Base-by-base conservation (phyloP, 768 basidiomycete genomes). In the Lentinula edodes region DNA sequence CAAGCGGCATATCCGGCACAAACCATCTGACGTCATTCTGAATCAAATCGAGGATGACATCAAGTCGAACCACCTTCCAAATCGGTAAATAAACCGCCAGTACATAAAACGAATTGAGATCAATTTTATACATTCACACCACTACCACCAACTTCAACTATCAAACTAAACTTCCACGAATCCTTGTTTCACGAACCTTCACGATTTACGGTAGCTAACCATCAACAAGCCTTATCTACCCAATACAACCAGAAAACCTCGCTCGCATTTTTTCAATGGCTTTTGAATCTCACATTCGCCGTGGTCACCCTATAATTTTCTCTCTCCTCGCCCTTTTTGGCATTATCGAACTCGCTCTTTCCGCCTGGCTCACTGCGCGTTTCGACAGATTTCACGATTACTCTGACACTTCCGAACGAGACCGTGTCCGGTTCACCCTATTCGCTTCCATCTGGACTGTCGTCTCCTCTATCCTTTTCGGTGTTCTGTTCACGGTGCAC, bases 391-490 rank as follows among this genome's bases (percentile, higher is more conserved):
- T 80, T 64, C 77, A 83, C 72, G 79, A 88, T 75, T 82, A 75
- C 68, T 75, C 74, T 57, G 80, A 69, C 62, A 62, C 64, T 10
- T 69, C 76, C 36, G 80, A 86, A 64, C 83, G 83, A 48, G 83
- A 87, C 67, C 82, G 88, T 52, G 83, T 88, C 1, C 80, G 83
- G 39, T 91, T 84, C 75, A 74, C 86, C 45, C 77, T 90, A 38
- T 92, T 93, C 76, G 67, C 78, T n/a, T 87, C 87, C 10, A 76
- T 78, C 67, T 92, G 90, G 90, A 91, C 89, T 0, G 71, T 88
- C 10, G 66, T 86, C 55, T 74, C 87, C 42, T 78, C 82, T 43
- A 65, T 77, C 5, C 48, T 84, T 50, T 86, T 81, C 73, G 70
- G 86, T 43, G 61, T 78, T 20, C 72, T 87, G 58, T 89, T 91